Percentiles rank a stretch among this genome's conserved stretches.
phyloP scores from a whole-genome alignment of 1,284 basidiomycete species.

The Moesziomyces sp. region DNA sequence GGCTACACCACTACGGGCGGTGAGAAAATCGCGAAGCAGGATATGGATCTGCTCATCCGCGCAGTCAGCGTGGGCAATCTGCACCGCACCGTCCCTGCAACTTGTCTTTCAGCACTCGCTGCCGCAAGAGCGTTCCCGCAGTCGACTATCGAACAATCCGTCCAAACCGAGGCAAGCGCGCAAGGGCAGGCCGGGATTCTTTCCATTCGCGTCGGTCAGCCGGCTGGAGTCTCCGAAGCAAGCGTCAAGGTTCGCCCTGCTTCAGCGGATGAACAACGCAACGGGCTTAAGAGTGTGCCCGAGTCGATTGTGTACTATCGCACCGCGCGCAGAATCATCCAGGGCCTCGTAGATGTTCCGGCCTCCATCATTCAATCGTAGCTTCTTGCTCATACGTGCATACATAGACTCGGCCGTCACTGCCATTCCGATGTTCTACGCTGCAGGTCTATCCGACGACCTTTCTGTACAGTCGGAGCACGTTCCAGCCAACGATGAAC shows the following conservation, averaged over 20 bases:
- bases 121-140: slow-evolving; percentile 32
- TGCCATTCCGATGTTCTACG: not conserved
- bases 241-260: slow-evolving; percentile 32
- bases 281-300: slow-evolving; percentile 13
- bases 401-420: not conserved
- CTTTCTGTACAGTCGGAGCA: slow-evolving; percentile 16
- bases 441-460: slow-evolving; percentile 15
- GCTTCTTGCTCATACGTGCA: not conserved
- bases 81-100: slow-evolving; percentile 62
- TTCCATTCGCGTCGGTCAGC: slow-evolving; percentile 61
- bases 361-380: slow-evolving; percentile 2
- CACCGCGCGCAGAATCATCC: slow-evolving; percentile 59
- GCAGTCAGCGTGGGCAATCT: slow-evolving; percentile 60
- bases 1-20: slow-evolving; percentile 56
- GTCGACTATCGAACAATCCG: slow-evolving; percentile 43
- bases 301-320: slow-evolving; percentile 54
- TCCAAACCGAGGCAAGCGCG: not conserved
- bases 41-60: slow-evolving; percentile 58
- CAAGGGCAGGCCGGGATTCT: slow-evolving; percentile 4
- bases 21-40: slow-evolving; percentile 5
- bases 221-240: slow-evolving; percentile 58
- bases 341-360: slow-evolving; percentile 45
- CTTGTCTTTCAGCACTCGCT: slow-evolving; percentile 60
- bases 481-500: slow-evolving; percentile 15
- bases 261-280: not conserved